Evolutionary conservation across 2,329 filamentous ascomycete species (phyloP).

Genomic region (Cercospora sp.): DNA sequence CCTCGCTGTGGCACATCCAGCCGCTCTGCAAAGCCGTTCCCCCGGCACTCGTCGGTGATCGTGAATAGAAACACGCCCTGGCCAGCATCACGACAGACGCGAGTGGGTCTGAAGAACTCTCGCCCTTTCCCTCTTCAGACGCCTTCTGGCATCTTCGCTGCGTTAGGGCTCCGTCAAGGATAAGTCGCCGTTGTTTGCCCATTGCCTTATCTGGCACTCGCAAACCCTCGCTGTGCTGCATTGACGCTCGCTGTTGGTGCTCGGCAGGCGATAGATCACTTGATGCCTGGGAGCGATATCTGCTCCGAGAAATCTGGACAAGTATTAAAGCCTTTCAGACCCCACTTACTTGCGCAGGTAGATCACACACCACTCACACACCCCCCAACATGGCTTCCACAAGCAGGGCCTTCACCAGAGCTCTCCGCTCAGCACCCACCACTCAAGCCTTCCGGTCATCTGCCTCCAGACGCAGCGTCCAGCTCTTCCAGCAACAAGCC

Average conservation of each 20-base stretch:
- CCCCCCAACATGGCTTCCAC: constrained; percentile 41
- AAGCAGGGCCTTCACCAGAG: constrained; percentile 43
- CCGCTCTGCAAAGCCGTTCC: not conserved
- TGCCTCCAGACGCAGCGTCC: constrained; percentile 56
- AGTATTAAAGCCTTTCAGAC: not conserved
- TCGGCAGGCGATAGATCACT: not conserved
- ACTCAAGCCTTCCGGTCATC: constrained; percentile 58
- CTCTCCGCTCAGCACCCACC: constrained; percentile 45
- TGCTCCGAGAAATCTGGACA: not conserved
- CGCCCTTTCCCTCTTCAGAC: not conserved
- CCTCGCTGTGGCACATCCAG: not conserved
- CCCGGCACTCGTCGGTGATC: not conserved
- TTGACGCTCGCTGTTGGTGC: not conserved
- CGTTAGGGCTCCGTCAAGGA: not conserved
- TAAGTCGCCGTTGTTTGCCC: not conserved
- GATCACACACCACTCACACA: not conserved
- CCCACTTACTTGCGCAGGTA: not conserved
- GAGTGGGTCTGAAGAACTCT: not conserved
- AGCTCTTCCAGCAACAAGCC: constrained; percentile 70
- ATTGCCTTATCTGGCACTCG: not conserved
- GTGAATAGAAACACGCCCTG: not conserved
- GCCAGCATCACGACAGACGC: not conserved
- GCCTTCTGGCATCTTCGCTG: not conserved
- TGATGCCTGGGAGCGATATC: not conserved
- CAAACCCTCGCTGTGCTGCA: not conserved